Conservation (phyloP, 2,329 filamentous ascomycete species). For the Xylariaceae sp. region DNA sequence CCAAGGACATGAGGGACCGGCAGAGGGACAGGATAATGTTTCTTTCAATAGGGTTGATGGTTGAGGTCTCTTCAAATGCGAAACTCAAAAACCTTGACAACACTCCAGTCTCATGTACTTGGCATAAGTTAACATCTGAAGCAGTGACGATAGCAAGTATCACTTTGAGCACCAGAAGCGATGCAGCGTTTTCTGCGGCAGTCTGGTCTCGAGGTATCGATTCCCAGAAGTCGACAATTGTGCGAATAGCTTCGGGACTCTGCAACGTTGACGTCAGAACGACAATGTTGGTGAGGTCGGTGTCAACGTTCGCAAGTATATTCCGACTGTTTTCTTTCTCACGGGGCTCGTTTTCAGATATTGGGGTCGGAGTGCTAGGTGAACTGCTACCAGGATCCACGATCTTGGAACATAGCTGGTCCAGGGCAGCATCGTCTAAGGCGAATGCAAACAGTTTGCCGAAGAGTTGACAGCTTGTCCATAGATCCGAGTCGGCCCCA, state of each 20-base stretch:
- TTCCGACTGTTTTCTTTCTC: slow-evolving; percentile 18
- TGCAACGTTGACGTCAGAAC: slow-evolving; percentile 49
- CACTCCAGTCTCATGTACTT: slow-evolving; percentile 69
- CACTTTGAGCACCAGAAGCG: slow-evolving; percentile 62
- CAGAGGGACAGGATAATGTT: slow-evolving; percentile 63
- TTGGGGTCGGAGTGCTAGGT: slow-evolving; percentile 9
- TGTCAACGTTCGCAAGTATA: slow-evolving; percentile 25
- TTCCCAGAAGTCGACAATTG: slow-evolving; percentile 61
- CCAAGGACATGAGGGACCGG: slow-evolving; percentile 65
- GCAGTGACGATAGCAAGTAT: slow-evolving; percentile 54
- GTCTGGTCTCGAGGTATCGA: slow-evolving; percentile 50
- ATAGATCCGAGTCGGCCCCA: slow-evolving; percentile 62
- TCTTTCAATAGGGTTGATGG: slow-evolving; percentile 53
- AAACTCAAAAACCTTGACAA: slow-evolving; percentile 63
- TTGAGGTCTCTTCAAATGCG: slow-evolving; percentile 51
- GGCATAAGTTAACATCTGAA: slow-evolving; percentile 66
- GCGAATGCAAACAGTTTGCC: slow-evolving; percentile 78
- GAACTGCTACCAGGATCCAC: slow-evolving; percentile 3
- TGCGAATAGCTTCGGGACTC: slow-evolving; percentile 60
- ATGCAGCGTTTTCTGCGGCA: slow-evolving; percentile 46
- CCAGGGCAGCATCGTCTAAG: slow-evolving; percentile 71
- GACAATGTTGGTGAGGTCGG: slow-evolving; percentile 46
- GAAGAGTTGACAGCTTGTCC: slow-evolving; percentile 70
- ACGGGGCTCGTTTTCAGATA: slow-evolving; percentile 7
- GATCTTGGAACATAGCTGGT: slow-evolving; percentile 57